phyloP scores from a whole-genome alignment of 2,329 filamentous ascomycete species.

The Stemphylium vesicarium region DNA sequence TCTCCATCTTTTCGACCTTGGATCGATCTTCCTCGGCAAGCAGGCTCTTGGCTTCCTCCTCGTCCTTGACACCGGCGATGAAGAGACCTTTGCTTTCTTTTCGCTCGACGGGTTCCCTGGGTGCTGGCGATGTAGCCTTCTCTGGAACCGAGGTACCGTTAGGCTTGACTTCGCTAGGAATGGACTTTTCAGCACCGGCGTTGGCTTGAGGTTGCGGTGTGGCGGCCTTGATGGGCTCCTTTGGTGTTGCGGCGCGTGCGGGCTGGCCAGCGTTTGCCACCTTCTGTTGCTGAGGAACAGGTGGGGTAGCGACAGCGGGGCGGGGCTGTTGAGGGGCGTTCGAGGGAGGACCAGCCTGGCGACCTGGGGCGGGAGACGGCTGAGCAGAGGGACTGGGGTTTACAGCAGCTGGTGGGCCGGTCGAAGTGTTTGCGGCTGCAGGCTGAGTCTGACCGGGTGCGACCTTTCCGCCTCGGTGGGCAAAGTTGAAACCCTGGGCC shows the following conservation, averaged over 20 bases:
- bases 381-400: conserved; percentile 49
- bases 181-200: conserved; percentile 48
- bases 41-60: conserved; percentile 81
- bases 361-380: conserved; percentile 44
- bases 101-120: conserved; percentile 61
- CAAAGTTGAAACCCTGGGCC: conserved; percentile 98
- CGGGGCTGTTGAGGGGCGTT: conserved; percentile 44
- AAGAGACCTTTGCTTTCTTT: conserved; percentile 83
- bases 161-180: conserved; percentile 51
- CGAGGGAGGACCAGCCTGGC: conserved; percentile 38
- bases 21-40: conserved; percentile 82
- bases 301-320: conserved; percentile 40
- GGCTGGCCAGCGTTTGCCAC: conserved; percentile 49
- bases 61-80: conserved; percentile 82
- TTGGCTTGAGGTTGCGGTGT: conserved; percentile 55
- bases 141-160: conserved; percentile 58
- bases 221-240: conserved; percentile 57
- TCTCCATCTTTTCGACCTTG: conserved; percentile 74
- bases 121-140: conserved; percentile 47
- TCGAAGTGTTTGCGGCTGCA: conserved; percentile 44
- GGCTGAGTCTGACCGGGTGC: conserved; percentile 49
- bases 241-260: conserved; percentile 48
- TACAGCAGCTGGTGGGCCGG: conserved; percentile 45
- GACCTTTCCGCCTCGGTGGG: conserved; percentile 84
- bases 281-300: conserved; percentile 52